phyloP scores from a whole-genome alignment of 2,329 filamentous ascomycete genomes.

The Claviceps lovelessii region DNA sequence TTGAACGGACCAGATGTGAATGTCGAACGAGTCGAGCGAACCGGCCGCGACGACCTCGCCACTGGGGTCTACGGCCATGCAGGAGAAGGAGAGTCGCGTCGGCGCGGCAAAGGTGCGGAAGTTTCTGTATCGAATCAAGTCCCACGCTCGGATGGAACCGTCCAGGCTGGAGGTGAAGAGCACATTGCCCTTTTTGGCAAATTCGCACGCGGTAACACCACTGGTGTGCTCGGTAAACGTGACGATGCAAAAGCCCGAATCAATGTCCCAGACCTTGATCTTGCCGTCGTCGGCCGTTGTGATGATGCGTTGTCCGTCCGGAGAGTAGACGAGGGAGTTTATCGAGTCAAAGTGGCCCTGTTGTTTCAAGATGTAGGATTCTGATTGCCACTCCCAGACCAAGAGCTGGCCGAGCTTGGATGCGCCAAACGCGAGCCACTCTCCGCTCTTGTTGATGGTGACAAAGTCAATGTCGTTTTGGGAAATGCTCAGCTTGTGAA shows the following conservation, averaged over 20 bases:
- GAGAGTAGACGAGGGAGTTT: slow-evolving; percentile 85
- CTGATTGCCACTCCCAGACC: slow-evolving; percentile 99
- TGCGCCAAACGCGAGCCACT: slow-evolving; percentile 95
- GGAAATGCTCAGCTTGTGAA: slow-evolving; percentile 85
- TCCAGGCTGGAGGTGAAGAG: slow-evolving; percentile 91
- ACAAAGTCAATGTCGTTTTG: slow-evolving; percentile 94
- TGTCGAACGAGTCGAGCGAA: slow-evolving; percentile 89
- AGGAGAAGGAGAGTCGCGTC: slow-evolving; percentile 80
- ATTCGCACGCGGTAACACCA: slow-evolving; percentile 86
- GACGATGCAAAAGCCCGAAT: slow-evolving; percentile 92
- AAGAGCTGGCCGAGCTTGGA: slow-evolving; percentile 91
- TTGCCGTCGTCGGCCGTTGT: slow-evolving; percentile 95
- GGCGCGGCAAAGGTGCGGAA: slow-evolving; percentile 96
- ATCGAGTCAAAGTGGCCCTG: slow-evolving; percentile 95
- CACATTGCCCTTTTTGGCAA: slow-evolving; percentile 88
- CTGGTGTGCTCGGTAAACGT: slow-evolving; percentile 96
- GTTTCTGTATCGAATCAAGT: slow-evolving; percentile 88
- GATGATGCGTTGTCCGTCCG: slow-evolving; percentile 82
- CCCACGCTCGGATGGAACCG: slow-evolving; percentile 89
- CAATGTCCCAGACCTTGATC: slow-evolving; percentile 95
- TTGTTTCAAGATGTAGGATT: slow-evolving; percentile 96
- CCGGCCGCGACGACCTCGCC: slow-evolving; percentile 93
- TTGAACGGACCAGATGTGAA: slow-evolving; percentile 97
- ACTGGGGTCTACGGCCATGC: slow-evolving; percentile 88
- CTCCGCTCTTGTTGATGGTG: slow-evolving; percentile 82